These are phyloP conservation scores for Fusarium sp. DNA, from an alignment of 2,329 filamentous ascomycete species.

Conservation along the genomic window DNA sequence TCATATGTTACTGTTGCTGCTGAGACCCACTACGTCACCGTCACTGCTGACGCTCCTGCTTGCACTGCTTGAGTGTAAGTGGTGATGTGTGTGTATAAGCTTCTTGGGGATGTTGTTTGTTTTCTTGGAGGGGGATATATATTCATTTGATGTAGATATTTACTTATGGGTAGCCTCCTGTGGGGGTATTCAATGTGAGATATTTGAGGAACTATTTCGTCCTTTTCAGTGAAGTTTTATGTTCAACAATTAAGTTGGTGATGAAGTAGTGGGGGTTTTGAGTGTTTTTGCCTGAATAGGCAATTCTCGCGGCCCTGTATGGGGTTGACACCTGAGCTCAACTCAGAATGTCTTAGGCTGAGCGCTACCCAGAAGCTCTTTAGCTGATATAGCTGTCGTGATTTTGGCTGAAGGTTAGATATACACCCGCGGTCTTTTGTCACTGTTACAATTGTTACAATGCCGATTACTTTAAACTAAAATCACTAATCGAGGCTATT, in stretches of 20 bases:
- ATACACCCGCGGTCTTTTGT: neutral
- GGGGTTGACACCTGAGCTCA: neutral
- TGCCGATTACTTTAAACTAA: neutral
- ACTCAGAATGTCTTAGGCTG: neutral
- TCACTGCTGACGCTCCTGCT: constrained; percentile 21
- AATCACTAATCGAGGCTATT: neutral
- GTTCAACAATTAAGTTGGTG: neutral
- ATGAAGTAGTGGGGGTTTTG: neutral
- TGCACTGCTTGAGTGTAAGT: constrained; percentile 18
- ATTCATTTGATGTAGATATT: constrained; percentile 41
- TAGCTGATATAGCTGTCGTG: neutral
- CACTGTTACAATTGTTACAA: neutral
- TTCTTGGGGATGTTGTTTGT: neutral
- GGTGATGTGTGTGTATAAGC: neutral
- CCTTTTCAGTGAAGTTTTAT: neutral
- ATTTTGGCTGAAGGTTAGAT: neutral
- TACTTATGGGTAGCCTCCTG: constrained; percentile 43
- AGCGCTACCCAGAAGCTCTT: neutral
- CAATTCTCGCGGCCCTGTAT: neutral
- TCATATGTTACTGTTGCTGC: constrained; percentile 27
- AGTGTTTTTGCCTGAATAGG: neutral
- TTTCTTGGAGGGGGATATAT: neutral
- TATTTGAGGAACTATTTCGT: constrained; percentile 34
- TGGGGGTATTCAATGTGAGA: constrained; percentile 42
- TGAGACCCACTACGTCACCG: constrained; percentile 10